Conservation (phyloP, 768 basidiomycete species). For the Xerocomus spinulosus region DNA sequence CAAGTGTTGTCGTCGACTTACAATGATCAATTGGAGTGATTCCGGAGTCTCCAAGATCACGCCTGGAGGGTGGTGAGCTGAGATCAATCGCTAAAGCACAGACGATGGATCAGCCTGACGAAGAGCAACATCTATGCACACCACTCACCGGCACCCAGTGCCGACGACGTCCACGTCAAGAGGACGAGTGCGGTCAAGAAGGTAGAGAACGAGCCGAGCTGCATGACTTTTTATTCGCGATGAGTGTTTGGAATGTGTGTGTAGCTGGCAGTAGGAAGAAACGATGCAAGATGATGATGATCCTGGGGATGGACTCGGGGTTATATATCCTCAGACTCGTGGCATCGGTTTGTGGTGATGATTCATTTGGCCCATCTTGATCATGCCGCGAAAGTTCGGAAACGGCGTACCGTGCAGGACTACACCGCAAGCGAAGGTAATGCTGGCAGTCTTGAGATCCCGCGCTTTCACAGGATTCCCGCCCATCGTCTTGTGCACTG, state of each 20-base stretch:
- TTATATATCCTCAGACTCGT: slow-evolving; percentile 3
- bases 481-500: not conserved
- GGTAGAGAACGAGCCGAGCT: not conserved
- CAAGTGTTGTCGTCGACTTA: not conserved
- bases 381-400: not conserved
- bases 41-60: not conserved
- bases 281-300: not conserved
- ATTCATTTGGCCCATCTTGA: not conserved
- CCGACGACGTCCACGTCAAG: slow-evolving; percentile 5
- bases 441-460: not conserved
- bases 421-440: slow-evolving; percentile 3
- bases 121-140: not conserved
- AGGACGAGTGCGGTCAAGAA: not conserved
- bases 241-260: not conserved
- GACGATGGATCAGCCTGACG: not conserved
- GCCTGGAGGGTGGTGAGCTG: not conserved
- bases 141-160: slow-evolving; percentile 7
- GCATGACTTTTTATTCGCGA: not conserved
- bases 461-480: not conserved
- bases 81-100: slow-evolving; percentile 3
- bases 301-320: not conserved
- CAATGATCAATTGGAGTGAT: not conserved
- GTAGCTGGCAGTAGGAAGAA: not conserved
- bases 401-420: not conserved
- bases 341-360: slow-evolving; percentile 6